Percentiles rank a stretch among this genome's conserved stretches.
Evolutionary conservation across 192 early-diverging fungal genomes (phyloP).

Genomic region (Coemansia sp.): DNA sequence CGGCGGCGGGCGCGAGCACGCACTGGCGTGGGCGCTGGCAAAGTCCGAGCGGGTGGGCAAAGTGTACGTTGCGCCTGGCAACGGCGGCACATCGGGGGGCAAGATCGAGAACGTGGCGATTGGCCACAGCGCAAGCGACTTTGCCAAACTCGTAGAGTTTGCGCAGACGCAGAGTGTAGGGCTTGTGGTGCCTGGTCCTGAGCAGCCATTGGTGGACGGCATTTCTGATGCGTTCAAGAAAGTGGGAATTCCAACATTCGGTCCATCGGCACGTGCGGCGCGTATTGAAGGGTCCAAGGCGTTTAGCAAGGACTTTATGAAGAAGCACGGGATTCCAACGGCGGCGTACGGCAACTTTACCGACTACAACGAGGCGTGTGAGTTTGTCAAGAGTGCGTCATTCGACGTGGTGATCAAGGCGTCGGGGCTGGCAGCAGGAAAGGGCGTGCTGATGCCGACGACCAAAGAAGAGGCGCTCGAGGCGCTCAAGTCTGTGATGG

Average conservation of each 20-base stretch:
- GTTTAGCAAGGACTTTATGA: constrained; percentile 99
- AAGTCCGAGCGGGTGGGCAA: constrained; percentile 71
- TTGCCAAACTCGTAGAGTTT: constrained; percentile 73
- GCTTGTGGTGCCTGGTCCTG: constrained; percentile 91
- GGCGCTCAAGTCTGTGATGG: constrained; percentile 86
- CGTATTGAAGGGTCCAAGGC: constrained; percentile 97
- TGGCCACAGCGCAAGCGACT: constrained; percentile 60
- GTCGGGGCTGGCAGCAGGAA: constrained; percentile 95
- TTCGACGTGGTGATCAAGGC: constrained; percentile 90
- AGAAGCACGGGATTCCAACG: constrained; percentile 92
- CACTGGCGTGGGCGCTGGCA: constrained; percentile 87
- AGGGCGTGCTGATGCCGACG: constrained; percentile 91
- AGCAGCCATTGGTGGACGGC: constrained; percentile 95
- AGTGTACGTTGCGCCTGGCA: constrained; percentile 92
- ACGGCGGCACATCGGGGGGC: constrained; percentile 82
- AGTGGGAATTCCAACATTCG: constrained; percentile 71
- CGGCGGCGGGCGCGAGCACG: constrained; percentile 94
- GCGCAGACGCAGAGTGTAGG: constrained; percentile 70
- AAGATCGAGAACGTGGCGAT: constrained; percentile 85
- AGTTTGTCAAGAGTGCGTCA: constrained; percentile 58
- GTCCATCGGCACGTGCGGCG: constrained; percentile 85
- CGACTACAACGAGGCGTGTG: constrained; percentile 66
- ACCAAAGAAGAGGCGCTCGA: constrained; percentile 80
- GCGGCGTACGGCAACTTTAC: constrained; percentile 89
- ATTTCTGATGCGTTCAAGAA: constrained; percentile 80